Evolutionary conservation across 345 rosid species (phyloP).

Genomic region (Aquilaria yunnanensis): DNA sequence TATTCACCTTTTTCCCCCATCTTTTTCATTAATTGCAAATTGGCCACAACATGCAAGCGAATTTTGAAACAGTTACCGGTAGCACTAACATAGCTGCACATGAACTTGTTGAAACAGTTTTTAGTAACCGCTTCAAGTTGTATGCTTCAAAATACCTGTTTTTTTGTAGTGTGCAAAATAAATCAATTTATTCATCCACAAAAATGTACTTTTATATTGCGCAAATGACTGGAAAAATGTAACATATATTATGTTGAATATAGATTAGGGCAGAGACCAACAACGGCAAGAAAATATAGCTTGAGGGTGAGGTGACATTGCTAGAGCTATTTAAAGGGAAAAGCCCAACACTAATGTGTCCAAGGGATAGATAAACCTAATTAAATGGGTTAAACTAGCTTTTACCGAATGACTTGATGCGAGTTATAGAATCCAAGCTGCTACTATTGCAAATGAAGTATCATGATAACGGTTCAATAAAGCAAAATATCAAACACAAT

Average conservation of each 20-base stretch:
- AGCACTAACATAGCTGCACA: too few relatives aligned
- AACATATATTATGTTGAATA: slow-evolving; percentile 27
- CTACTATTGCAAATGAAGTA: background rate
- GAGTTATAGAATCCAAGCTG: slow-evolving; percentile 33
- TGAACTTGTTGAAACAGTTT: too few relatives aligned
- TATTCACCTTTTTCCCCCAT: too few relatives aligned
- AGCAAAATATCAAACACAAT: slow-evolving; percentile 1
- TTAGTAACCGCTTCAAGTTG: too few relatives aligned
- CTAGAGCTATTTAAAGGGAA: slow-evolving; percentile 37
- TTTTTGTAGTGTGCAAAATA: too few relatives aligned
- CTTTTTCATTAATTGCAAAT: too few relatives aligned
- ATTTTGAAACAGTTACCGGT: too few relatives aligned
- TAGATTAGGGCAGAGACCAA: slow-evolving; percentile 36
- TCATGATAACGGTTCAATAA: background rate
- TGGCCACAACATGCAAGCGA: too few relatives aligned
- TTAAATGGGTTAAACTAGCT: slow-evolving; percentile 27
- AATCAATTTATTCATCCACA: too few relatives aligned
- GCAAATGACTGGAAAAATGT: too few relatives aligned
- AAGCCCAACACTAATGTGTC: slow-evolving; percentile 36
- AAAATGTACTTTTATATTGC: too few relatives aligned
- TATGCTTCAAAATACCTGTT: too few relatives aligned
- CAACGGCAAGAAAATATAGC: slow-evolving; percentile 45
- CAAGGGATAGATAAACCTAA: slow-evolving; percentile 22
- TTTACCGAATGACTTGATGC: slow-evolving; percentile 12
- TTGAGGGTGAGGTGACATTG: slow-evolving; percentile 23